Evolutionary conservation across 2,329 filamentous ascomycete species (phyloP).

Genomic region (Sclerotinia nivalis): DNA sequence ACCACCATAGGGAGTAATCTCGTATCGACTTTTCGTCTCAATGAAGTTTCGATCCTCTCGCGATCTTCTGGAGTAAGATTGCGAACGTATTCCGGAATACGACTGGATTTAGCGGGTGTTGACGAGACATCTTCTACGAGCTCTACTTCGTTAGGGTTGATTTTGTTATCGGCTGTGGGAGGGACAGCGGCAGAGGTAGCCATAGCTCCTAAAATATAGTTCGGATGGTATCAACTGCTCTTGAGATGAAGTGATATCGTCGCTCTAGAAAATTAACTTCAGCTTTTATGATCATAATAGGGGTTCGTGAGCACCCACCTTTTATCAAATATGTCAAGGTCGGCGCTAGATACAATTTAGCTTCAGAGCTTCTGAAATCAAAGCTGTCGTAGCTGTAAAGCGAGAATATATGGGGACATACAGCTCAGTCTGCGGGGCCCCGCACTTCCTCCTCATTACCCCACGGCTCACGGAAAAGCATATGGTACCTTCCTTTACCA

Average conservation of each 20-base stretch:
- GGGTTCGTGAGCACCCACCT: background rate
- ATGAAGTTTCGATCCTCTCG: slow-evolving; percentile 52
- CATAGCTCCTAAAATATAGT: slow-evolving; percentile 4
- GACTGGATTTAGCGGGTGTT: background rate
- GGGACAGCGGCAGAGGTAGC: background rate
- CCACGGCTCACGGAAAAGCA: slow-evolving; percentile 21
- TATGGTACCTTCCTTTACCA: background rate
- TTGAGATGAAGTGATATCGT: background rate
- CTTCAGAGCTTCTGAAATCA: background rate
- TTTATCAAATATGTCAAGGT: background rate
- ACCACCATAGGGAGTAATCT: slow-evolving; percentile 67
- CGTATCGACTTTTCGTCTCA: slow-evolving; percentile 65
- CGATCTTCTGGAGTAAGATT: slow-evolving; percentile 54
- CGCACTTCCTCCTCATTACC: slow-evolving; percentile 13
- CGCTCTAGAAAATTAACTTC: background rate
- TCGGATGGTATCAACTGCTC: background rate
- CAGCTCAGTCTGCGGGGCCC: slow-evolving; percentile 8
- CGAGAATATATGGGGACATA: background rate
- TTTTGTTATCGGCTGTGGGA: slow-evolving; percentile 7
- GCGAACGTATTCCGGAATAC: slow-evolving; percentile 42
- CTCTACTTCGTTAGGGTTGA: slow-evolving; percentile 18
- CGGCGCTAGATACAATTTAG: background rate
- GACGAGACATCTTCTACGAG: slow-evolving; percentile 21
- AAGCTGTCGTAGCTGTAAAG: background rate
- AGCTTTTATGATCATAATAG: background rate